A percentile compares a stretch with the other conserved stretches of the same genome.
phyloP scores from a whole-genome alignment of 306 rosid species.

The Acacia melanoxylon region DNA sequence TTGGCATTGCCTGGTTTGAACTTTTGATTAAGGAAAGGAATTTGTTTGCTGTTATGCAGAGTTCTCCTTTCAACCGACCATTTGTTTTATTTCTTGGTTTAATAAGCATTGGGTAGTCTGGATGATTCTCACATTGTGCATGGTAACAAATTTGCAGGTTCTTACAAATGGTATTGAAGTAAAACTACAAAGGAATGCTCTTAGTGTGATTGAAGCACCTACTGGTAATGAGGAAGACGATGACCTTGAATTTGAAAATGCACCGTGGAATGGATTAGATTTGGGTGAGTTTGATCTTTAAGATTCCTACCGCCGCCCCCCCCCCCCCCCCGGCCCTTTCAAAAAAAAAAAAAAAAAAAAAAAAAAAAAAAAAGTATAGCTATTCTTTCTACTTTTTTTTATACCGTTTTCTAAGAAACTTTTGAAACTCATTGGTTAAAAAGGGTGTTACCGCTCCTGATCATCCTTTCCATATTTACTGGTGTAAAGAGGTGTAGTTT shows the following conservation, averaged over 20 bases:
- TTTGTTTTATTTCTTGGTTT: background rate
- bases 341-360: background rate
- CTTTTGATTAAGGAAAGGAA: background rate
- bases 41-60: background rate
- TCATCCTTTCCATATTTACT: conserved; percentile 9
- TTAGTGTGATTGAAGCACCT: conserved; percentile 92
- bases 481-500: conserved; percentile 15
- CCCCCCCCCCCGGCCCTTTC: no score
- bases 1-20: background rate
- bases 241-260: conserved; percentile 78
- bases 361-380: background rate
- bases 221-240: conserved; percentile 93
- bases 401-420: background rate
- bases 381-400: background rate
- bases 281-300: conserved; percentile 62
- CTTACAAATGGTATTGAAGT: conserved; percentile 96
- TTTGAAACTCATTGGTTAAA: background rate
- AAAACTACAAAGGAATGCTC: conserved; percentile 94
- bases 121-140: conserved; percentile 17
- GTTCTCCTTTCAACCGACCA: background rate
- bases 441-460: conserved; percentile 1
- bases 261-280: conserved; percentile 80
- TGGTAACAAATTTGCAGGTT: conserved; percentile 55
- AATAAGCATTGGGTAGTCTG: background rate
- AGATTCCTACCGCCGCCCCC: background rate